Evolutionary conservation across 2,329 filamentous ascomycete genomes (phyloP).

Genomic region (Harringtonia lauricola): DNA sequence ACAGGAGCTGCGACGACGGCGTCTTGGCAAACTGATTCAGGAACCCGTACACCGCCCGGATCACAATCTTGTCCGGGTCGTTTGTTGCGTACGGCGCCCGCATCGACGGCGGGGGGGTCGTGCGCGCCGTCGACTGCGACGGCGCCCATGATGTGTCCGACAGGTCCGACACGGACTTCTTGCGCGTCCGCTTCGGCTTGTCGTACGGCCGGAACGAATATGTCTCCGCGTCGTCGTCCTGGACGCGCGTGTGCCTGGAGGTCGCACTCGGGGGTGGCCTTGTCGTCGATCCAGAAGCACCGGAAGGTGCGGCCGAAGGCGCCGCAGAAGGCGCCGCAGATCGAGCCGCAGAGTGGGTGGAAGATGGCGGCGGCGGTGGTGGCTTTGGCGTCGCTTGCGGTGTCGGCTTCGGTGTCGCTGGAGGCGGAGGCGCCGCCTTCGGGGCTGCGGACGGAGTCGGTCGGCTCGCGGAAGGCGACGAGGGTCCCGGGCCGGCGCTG

Average conservation of each 20-base stretch:
- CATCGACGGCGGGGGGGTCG: slow-evolving; percentile 70
- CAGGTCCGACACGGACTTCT: slow-evolving; percentile 57
- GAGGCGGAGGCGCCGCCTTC: slow-evolving; percentile 16
- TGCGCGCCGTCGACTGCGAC: slow-evolving; percentile 72
- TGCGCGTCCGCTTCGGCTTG: slow-evolving; percentile 46
- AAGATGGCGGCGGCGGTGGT: slow-evolving; percentile 23
- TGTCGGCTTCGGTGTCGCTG: slow-evolving; percentile 14
- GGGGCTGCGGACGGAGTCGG: too few species aligned
- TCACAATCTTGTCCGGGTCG: slow-evolving; percentile 91
- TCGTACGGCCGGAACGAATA: slow-evolving; percentile 74
- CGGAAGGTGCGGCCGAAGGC: too few species aligned
- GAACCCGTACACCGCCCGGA: slow-evolving; percentile 86
- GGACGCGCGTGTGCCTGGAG: slow-evolving; percentile 3
- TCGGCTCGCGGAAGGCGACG: too few species aligned
- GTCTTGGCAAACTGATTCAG: slow-evolving; percentile 80
- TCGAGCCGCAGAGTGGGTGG: neutral
- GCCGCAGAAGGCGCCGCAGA: too few species aligned
- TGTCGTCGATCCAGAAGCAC: neutral
- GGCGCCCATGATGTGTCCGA: slow-evolving; percentile 83
- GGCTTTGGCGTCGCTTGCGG: slow-evolving; percentile 15
- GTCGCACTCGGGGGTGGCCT: neutral
- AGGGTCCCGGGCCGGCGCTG: neutral
- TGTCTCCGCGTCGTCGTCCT: slow-evolving; percentile 42
- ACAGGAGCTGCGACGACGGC: slow-evolving; percentile 83
- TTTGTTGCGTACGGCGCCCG: slow-evolving; percentile 74